Evolutionary conservation across 140 eudicot genomes (phyloP).

Genomic region (Oenanthe javanica): DNA sequence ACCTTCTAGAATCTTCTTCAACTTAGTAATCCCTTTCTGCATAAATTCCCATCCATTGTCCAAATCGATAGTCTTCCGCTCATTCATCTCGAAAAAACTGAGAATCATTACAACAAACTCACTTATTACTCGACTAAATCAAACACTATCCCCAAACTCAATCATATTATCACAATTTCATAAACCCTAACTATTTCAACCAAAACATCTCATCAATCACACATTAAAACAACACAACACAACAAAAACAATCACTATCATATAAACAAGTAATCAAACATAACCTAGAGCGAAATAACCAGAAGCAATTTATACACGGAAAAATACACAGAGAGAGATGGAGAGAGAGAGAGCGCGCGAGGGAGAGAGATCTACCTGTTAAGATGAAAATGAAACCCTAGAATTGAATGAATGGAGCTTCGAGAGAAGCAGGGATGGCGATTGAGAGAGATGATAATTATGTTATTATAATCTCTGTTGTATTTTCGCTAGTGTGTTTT

Average conservation of each 20-base stretch:
- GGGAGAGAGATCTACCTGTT: background rate
- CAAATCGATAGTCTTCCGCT: constrained; percentile 64
- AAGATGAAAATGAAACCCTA: background rate
- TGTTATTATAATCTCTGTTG: background rate
- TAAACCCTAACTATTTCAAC: background rate
- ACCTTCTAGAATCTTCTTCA: constrained; percentile 84
- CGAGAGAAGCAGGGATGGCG: constrained; percentile 1
- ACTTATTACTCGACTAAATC: background rate
- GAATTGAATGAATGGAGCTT: background rate
- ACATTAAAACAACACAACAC: background rate
- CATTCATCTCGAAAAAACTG: constrained; percentile 45
- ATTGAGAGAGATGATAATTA: background rate
- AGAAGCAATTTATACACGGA: background rate
- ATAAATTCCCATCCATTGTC: constrained; percentile 97
- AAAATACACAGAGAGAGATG: background rate
- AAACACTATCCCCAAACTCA: background rate
- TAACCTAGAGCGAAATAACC: background rate
- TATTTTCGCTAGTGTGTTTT: background rate
- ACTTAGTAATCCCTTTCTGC: constrained; percentile 88
- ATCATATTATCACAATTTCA: background rate
- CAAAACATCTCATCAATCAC: background rate
- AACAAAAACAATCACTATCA: background rate
- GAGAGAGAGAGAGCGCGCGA: background rate
- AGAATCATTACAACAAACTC: constrained; percentile 7
- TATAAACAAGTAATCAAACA: background rate